phyloP scores from a whole-genome alignment of 208 protist species.

The Leishmania aethiopica region DNA sequence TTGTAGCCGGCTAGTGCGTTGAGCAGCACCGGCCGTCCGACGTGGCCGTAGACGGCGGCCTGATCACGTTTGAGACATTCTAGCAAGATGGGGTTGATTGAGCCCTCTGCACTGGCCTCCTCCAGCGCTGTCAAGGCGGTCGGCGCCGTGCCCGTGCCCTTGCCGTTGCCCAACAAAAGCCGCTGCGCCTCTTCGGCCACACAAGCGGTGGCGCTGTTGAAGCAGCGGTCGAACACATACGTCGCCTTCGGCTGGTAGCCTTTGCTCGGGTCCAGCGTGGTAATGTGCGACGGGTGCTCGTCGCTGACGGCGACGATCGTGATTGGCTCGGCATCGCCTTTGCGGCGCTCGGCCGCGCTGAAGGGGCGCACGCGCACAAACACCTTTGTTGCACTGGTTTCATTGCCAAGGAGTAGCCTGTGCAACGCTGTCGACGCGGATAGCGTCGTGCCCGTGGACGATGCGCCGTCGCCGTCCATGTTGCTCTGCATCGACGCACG shows the following conservation, averaged over 20 bases:
- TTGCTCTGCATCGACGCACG: neutral
- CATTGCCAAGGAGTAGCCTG: slow-evolving; percentile 6
- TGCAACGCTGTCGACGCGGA: neutral
- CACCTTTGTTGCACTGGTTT: slow-evolving; percentile 58
- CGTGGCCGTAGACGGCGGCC: slow-evolving; percentile 56
- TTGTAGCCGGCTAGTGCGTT: slow-evolving; percentile 87
- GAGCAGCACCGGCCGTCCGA: slow-evolving; percentile 67
- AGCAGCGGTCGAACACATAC: slow-evolving; percentile 78
- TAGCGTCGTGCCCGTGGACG: neutral
- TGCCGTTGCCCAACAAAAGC: slow-evolving; percentile 10
- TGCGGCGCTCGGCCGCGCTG: slow-evolving; percentile 39
- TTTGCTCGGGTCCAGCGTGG: slow-evolving; percentile 51
- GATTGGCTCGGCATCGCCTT: neutral
- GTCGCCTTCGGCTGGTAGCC: slow-evolving; percentile 48
- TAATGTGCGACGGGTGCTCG: slow-evolving; percentile 70
- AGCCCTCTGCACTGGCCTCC: slow-evolving; percentile 1
- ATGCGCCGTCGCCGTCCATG: slow-evolving; percentile 8
- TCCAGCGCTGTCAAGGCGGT: slow-evolving; percentile 13
- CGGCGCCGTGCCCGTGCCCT: neutral
- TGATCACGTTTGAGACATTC: slow-evolving; percentile 42
- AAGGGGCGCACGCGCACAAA: slow-evolving; percentile 84
- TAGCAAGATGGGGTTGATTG: slow-evolving; percentile 20
- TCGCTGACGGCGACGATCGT: slow-evolving; percentile 60
- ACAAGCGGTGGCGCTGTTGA: slow-evolving; percentile 28
- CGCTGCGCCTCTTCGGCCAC: slow-evolving; percentile 8